Evolutionary conservation across 768 basidiomycete genomes (phyloP), one percentile per base, ranked within the genome.

Genomic region (Baorangia bicolor): DNA sequence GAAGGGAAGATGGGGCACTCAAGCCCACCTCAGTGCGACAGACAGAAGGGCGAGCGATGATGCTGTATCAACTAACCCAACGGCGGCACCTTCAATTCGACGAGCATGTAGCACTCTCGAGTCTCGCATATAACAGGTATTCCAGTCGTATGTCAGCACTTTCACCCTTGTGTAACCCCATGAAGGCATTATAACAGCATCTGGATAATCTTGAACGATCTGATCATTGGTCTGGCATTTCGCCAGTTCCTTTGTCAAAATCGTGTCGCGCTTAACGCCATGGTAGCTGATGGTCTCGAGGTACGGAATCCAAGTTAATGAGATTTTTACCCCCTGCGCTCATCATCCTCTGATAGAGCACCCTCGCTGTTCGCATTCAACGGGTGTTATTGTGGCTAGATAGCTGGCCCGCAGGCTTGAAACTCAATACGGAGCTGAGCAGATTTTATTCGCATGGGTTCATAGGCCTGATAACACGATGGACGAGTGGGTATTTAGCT

Each of bases 391-490:
- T 77, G 2, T 98, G 94, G 95, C 78, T 99, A 13, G 90, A 97
- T 68, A 84, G 89, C 57, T 98, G 96, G 96, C 96, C 96, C 0
- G 94, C 87, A 2, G 96, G 97, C 1, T 74, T 99, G 38, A 99
- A 99, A 72, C 85, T 99, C 49, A 98, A 98, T 65, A 92, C 92
- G 0, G 92, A 98, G 62, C 80, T 99, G n/a, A 92, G 92, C 62
- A 76, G 78, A 25, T 89, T 97, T 67, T 89, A 92, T 64, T 84
- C 87, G n/a, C 79, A 85, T 55, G 78, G 81, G 0, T 86, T 97
- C 47, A 75, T 87, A 3, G 79, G 79, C 25, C 58, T 91, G 14
- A 81, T 92, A 16, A 77, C 76, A 1, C 63, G 81, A 3, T 98
- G 93, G 92, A 83, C 80, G 6, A 73, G 94, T 94, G 54, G 44